Conservation (phyloP, 352 stramenopile genomes). For the Globisporangium okanoganense region DNA sequence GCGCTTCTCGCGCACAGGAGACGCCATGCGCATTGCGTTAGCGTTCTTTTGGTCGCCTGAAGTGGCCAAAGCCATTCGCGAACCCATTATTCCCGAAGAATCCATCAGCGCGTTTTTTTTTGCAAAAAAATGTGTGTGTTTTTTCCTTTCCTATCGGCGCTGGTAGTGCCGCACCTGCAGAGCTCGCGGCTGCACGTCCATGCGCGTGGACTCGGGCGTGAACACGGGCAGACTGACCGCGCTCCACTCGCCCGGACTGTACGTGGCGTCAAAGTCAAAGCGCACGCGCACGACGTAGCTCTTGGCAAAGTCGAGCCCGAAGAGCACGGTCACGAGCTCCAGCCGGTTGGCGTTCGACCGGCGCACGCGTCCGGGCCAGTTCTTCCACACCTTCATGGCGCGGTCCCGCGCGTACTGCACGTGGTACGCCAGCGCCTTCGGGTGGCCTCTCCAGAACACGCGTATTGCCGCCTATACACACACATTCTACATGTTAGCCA, state of each 20-base stretch:
- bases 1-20: too few species aligned
- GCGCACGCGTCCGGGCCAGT: slow-evolving; percentile 48
- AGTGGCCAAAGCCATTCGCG: too few species aligned
- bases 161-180: slow-evolving; percentile 2
- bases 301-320: slow-evolving; percentile 67
- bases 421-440: slow-evolving; percentile 52
- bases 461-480: slow-evolving; percentile 48
- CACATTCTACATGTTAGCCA: not conserved
- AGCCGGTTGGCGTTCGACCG: slow-evolving; percentile 42
- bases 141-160: not conserved
- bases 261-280: slow-evolving; percentile 51
- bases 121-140: not conserved
- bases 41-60: too few species aligned
- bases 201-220: slow-evolving; percentile 27
- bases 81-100: too few species aligned
- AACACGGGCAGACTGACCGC: slow-evolving; percentile 37
- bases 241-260: slow-evolving; percentile 60
- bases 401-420: slow-evolving; percentile 72
- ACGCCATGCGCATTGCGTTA: too few species aligned
- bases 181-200: not conserved
- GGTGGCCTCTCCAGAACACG: slow-evolving; percentile 53
- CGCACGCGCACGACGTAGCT: slow-evolving; percentile 72
- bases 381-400: slow-evolving; percentile 79
- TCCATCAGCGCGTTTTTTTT: too few species aligned
- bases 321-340: slow-evolving; percentile 61